These are phyloP conservation scores for Psilocybe azurescens DNA, from an alignment of 768 basidiomycete genomes.

Conservation along the genomic window DNA sequence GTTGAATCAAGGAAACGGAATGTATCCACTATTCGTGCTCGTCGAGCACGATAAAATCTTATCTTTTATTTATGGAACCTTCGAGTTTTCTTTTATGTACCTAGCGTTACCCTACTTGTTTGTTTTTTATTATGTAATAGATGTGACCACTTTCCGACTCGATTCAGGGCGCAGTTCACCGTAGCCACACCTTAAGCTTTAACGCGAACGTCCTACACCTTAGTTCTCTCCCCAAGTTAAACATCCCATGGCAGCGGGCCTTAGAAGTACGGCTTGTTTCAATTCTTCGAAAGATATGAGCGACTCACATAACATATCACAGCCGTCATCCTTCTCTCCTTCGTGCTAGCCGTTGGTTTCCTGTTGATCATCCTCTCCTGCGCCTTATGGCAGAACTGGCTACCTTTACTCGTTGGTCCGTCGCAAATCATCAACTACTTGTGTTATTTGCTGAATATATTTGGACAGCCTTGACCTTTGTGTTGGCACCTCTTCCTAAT, in stretches of 20 bases:
- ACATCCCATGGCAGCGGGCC: conserved; percentile 64
- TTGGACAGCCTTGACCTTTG: conserved; percentile 85
- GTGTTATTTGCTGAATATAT: not conserved
- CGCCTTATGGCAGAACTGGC: conserved; percentile 95
- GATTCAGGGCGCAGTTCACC: not conserved
- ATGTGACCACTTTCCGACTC: not conserved
- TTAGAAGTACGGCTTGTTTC: conserved; percentile 56
- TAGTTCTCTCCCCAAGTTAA: not conserved
- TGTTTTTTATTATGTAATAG: conserved; percentile 16
- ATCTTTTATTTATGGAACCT: not conserved
- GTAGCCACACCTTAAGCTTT: not conserved
- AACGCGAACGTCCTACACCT: not conserved
- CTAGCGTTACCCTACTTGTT: not conserved
- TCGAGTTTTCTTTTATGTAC: not conserved
- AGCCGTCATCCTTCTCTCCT: conserved; percentile 97
- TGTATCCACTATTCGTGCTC: conserved; percentile 40
- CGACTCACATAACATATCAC: conserved; percentile 9
- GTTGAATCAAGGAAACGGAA: conserved; percentile 47
- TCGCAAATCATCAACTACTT: conserved; percentile 14
- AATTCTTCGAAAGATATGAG: not conserved
- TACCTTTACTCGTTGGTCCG: conserved; percentile 94
- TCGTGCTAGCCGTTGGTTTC: conserved; percentile 98
- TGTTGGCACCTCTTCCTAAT: conserved; percentile 95
- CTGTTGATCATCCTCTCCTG: conserved; percentile 96
- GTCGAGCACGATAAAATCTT: conserved; percentile 32